Evolutionary conservation across 1,284 basidiomycete species (phyloP).

Genomic region (Boletus smithii): DNA sequence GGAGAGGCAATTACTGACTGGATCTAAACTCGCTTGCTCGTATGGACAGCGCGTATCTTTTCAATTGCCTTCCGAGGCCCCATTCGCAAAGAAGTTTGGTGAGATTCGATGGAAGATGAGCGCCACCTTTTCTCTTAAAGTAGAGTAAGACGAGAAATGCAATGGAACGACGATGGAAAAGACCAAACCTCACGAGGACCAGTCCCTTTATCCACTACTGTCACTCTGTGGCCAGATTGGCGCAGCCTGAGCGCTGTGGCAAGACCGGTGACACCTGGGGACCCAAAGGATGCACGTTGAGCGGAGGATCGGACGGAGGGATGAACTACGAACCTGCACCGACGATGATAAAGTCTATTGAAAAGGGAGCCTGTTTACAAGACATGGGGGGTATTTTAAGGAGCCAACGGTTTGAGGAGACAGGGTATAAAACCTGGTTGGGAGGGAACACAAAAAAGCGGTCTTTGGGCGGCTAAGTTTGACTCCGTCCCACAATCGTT

Average conservation of each 20-base stretch:
- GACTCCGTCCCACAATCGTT: no score
- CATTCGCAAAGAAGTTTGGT: constrained; percentile 51
- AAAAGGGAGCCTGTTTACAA: constrained; percentile 28
- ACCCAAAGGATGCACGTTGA: not conserved
- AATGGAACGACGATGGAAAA: not conserved
- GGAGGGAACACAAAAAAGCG: constrained; percentile 7
- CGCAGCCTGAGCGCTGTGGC: constrained; percentile 49
- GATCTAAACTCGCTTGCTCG: constrained; percentile 28
- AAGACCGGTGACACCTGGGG: constrained; percentile 44
- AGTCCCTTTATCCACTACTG: constrained; percentile 43
- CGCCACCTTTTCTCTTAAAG: constrained; percentile 36
- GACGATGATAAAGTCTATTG: constrained; percentile 46
- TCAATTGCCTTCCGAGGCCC: constrained; percentile 45
- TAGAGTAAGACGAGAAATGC: not conserved
- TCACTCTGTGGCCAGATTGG: constrained; percentile 48
- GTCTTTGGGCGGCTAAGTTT: constrained; percentile 20
- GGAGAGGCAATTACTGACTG: constrained; percentile 12
- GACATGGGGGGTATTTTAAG: constrained; percentile 16
- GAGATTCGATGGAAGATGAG: constrained; percentile 52
- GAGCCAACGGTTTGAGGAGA: no score
- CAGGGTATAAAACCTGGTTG: no score
- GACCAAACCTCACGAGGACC: constrained; percentile 27
- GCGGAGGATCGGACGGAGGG: not conserved
- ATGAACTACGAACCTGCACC: constrained; percentile 39
- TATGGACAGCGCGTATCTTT: constrained; percentile 32